Evolutionary conservation across 805 yeast species (phyloP).

Genomic region (Saccharomycopsis schoenii): DNA sequence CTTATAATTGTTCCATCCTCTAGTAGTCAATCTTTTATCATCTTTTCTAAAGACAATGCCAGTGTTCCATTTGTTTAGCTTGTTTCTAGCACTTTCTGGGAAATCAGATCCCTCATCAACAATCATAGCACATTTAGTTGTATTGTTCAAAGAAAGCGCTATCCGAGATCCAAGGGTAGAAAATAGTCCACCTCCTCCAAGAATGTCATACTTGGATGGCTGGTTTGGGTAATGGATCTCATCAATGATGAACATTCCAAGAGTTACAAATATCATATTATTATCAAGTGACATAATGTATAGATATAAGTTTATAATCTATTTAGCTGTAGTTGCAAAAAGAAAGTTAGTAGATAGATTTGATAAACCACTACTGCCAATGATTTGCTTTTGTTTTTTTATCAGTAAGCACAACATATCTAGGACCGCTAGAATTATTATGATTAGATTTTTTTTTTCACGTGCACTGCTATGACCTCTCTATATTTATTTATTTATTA

Average conservation of each 20-base stretch:
- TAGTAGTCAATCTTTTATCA: slow-evolving; percentile 49
- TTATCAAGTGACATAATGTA: background rate
- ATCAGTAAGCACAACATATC: too few relatives aligned
- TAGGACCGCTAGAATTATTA: too few relatives aligned
- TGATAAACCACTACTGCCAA: too few relatives aligned
- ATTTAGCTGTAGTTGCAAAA: too few relatives aligned
- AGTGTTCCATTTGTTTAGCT: slow-evolving; percentile 50
- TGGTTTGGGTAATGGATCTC: slow-evolving; percentile 54
- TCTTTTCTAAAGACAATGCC: slow-evolving; percentile 49
- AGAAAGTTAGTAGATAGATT: too few relatives aligned
- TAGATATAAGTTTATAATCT: too few relatives aligned
- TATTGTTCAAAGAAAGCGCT: slow-evolving; percentile 30
- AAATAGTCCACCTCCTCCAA: slow-evolving; percentile 90
- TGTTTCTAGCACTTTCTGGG: slow-evolving; percentile 37
- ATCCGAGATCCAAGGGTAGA: slow-evolving; percentile 68
- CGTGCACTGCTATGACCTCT: background rate
- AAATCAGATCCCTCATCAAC: slow-evolving; percentile 77
- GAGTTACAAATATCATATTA: slow-evolving; percentile 40
- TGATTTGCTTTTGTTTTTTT: too few relatives aligned
- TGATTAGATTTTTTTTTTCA: too few relatives aligned
- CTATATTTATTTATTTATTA: background rate
- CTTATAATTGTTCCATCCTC: slow-evolving; percentile 73
- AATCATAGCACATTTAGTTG: slow-evolving; percentile 47
- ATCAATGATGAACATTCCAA: slow-evolving; percentile 89
- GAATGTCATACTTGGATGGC: slow-evolving; percentile 35